phyloP scores from a whole-genome alignment of 2,329 filamentous ascomycete genomes.

The Penicillium sp. region DNA sequence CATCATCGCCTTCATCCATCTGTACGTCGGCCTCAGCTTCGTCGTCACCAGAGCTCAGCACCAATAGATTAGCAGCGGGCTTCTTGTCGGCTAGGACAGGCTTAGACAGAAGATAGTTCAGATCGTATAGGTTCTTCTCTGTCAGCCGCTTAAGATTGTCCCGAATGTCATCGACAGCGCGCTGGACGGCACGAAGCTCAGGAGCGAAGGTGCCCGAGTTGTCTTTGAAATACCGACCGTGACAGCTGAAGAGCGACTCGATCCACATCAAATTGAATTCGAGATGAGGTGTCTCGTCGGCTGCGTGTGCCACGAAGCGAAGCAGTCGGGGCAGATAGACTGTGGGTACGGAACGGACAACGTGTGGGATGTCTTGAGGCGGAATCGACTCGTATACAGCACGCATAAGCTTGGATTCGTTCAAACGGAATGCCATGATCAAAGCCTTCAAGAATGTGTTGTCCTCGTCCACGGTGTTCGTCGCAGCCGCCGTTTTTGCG shows the following conservation, averaged over 20 bases:
- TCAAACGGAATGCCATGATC: constrained; percentile 95
- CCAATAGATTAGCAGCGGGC: constrained; percentile 26
- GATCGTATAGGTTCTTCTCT: constrained; percentile 82
- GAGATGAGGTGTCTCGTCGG: constrained; percentile 84
- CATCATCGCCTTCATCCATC: constrained; percentile 39
- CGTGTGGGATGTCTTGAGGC: constrained; percentile 65
- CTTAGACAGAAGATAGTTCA: constrained; percentile 70
- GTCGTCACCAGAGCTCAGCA: constrained; percentile 27
- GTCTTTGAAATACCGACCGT: constrained; percentile 79
- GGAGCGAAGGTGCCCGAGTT: constrained; percentile 73
- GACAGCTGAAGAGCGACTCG: constrained; percentile 70
- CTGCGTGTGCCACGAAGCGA: constrained; percentile 79
- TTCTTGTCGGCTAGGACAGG: constrained; percentile 38
- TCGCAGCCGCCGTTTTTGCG: constrained; percentile 31
- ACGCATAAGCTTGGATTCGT: constrained; percentile 74
- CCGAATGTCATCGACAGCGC: constrained; percentile 73
- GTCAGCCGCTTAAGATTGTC: constrained; percentile 76
- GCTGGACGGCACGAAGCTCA: constrained; percentile 75
- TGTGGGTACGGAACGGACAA: constrained; percentile 71
- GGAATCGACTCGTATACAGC: constrained; percentile 82
- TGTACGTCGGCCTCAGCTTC: constrained; percentile 24
- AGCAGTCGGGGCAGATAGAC: constrained; percentile 83
- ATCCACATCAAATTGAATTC: constrained; percentile 96
- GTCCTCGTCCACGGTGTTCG: constrained; percentile 57
- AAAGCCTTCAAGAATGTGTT: constrained; percentile 82